Percentiles rank a stretch among this genome's conserved stretches.
Evolutionary conservation across 352 stramenopile species (phyloP).

Genomic region (Chrysophaeum taylorii): DNA sequence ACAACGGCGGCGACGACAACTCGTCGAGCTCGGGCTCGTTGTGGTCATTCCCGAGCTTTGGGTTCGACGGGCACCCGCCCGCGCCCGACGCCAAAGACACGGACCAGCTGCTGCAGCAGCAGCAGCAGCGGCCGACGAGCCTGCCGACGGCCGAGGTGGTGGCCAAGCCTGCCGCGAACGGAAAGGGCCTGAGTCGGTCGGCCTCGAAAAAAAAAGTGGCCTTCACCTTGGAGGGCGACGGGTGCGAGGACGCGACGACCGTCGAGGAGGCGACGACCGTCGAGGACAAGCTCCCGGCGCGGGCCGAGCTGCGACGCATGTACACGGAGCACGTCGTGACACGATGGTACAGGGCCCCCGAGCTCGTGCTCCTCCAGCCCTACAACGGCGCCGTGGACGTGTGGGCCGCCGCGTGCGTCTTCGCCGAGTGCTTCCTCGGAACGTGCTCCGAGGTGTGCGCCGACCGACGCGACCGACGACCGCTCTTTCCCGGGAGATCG

Average conservation of each 20-base stretch:
- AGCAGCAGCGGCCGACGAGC: no score
- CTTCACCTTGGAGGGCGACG: neutral
- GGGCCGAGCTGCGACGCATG: neutral
- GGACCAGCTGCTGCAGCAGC: no score
- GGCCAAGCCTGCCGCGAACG: no score
- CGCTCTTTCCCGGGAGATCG: conserved; percentile 34
- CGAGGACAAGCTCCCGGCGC: conserved; percentile 39
- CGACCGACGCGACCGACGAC: neutral
- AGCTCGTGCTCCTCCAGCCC: conserved; percentile 81
- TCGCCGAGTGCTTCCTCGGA: conserved; percentile 77
- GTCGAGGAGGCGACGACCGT: conserved; percentile 53
- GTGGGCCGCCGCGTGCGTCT: conserved; percentile 78
- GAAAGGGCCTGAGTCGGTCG: no score
- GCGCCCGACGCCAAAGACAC: no score
- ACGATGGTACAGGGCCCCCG: conserved; percentile 75
- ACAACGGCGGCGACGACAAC: neutral
- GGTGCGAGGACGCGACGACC: neutral
- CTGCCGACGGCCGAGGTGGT: no score
- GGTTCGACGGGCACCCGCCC: no score
- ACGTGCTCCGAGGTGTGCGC: conserved; percentile 1
- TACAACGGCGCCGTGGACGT: conserved; percentile 80
- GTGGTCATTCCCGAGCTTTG: no score
- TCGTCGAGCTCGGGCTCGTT: neutral
- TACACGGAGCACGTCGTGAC: conserved; percentile 78
- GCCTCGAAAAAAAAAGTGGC: no score